Base-by-base conservation (phyloP, 805 yeast species). In the Candida piceae region DNA sequence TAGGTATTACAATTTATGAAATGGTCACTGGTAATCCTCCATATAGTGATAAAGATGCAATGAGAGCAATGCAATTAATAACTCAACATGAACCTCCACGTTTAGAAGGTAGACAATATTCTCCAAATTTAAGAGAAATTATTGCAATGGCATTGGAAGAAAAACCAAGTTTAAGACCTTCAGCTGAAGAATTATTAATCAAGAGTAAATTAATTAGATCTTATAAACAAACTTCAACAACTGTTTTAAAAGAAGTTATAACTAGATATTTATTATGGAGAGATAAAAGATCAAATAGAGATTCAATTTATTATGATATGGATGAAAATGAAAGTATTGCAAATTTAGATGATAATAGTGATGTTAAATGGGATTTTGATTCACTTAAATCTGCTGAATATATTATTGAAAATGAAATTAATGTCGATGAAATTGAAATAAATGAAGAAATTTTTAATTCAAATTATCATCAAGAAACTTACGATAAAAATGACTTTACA, bases 1-100 rank as follows among this genome's bases (percentile, higher is more conserved):
- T 90, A 32, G 99, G 99, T 12, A 86, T 93, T 42, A 90, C 98
- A 0, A 69, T 88, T 7, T 93, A 80, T 62, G 99, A 93, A 60
- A 81, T 90, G 46, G 94, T 95, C 8, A 89, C 97, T 0, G 97
- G 98, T 0, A 87, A 86, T 50, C 99, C 99, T 5, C 99, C 99
- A 0, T 89, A 89, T 55, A 80, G 96, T 52, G 97, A 93, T 43
- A 84, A 85, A 48, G 98, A 90, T 53, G 96, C 96, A 1, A 69
- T 84, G 66, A 73, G 96, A 63, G 98, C 97, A 2, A 84, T 93
- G 88, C 89, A 87, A 54, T 66, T 93, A 60, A 88, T 93, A 34
- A 85, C 96, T 1, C 85, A 88, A 47, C 86, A 85, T 48, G 85
- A 89, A 37, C 98, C 99, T 5, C 95, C 98, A 4, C 72, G 98